Conservation (phyloP, 257 asterid species). For the Gynochthodes officinalis region DNA sequence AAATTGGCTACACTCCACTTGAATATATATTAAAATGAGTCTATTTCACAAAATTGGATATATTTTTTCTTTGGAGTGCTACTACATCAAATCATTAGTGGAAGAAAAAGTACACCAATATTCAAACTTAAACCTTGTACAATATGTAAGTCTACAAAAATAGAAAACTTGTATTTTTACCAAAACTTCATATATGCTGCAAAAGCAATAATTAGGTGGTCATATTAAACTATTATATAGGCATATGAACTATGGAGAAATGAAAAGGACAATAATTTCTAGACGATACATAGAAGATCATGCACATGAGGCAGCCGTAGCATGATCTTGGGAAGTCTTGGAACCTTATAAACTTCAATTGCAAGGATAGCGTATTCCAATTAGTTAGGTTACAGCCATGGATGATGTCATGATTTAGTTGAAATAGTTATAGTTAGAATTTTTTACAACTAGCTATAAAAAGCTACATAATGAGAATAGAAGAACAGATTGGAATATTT, state of each 20-base stretch:
- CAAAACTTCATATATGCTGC: neutral
- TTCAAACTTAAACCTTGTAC: conserved; percentile 28
- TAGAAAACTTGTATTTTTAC: neutral
- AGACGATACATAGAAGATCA: too few relatives aligned
- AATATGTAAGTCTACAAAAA: conserved; percentile 24
- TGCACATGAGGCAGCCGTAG: too few relatives aligned
- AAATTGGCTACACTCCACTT: conserved; percentile 44
- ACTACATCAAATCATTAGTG: conserved; percentile 37
- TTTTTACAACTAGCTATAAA: too few relatives aligned
- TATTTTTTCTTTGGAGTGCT: conserved; percentile 42
- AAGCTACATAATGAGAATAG: too few relatives aligned
- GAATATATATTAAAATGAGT: conserved; percentile 35
- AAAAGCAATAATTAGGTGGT: neutral
- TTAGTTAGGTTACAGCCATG: too few relatives aligned
- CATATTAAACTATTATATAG: conserved; percentile 18
- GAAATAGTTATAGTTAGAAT: too few relatives aligned
- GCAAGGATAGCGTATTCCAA: too few relatives aligned
- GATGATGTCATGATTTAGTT: too few relatives aligned
- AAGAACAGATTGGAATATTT: too few relatives aligned
- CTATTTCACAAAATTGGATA: conserved; percentile 40
- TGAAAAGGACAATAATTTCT: conserved; percentile 22
- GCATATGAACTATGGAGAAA: conserved; percentile 37
- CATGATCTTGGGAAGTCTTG: too few relatives aligned
- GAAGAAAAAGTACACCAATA: conserved; percentile 28
- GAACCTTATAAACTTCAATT: too few relatives aligned